Evolutionary conservation across 257 asterid genomes (phyloP).

Genomic region (Misopates orontium): DNA sequence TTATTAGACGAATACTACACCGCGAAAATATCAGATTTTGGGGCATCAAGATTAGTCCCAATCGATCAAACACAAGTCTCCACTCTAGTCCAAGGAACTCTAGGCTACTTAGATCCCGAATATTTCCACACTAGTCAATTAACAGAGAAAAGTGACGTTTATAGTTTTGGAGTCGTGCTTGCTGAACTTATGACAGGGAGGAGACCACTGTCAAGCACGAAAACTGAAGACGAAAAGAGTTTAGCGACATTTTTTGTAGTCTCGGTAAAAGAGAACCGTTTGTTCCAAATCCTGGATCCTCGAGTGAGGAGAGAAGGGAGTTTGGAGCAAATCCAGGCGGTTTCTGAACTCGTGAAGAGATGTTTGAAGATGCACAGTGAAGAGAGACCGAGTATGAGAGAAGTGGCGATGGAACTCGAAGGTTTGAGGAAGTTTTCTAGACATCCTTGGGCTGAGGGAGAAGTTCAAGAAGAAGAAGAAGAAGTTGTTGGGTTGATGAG

Average conservation of each 20-base stretch:
- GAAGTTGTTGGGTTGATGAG: slow-evolving; percentile 24
- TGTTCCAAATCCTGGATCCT: slow-evolving; percentile 30
- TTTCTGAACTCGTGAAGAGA: slow-evolving; percentile 21
- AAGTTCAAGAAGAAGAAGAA: slow-evolving; percentile 16
- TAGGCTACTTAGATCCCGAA: slow-evolving; percentile 56
- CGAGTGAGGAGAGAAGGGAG: slow-evolving; percentile 27
- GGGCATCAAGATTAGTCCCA: slow-evolving; percentile 55
- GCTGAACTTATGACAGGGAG: slow-evolving; percentile 42
- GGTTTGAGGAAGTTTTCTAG: slow-evolving; percentile 36
- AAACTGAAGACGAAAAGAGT: slow-evolving; percentile 15
- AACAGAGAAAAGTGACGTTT: slow-evolving; percentile 54
- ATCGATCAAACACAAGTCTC: slow-evolving; percentile 50
- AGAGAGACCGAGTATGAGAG: slow-evolving; percentile 52
- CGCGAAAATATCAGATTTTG: slow-evolving; percentile 55
- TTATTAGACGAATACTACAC: slow-evolving; percentile 33
- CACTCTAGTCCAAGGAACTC: slow-evolving; percentile 57
- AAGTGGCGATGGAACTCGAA: slow-evolving; percentile 52
- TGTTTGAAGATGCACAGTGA: slow-evolving; percentile 21
- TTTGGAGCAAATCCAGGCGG: slow-evolving; percentile 23
- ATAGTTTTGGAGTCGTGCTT: slow-evolving; percentile 48
- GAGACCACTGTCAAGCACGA: slow-evolving; percentile 25
- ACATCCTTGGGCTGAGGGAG: slow-evolving; percentile 39
- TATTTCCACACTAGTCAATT: slow-evolving; percentile 49
- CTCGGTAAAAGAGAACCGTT: slow-evolving; percentile 21
- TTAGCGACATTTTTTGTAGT: slow-evolving; percentile 12